Base-by-base conservation (phyloP, 768 basidiomycete genomes). In the Collybia sordida region DNA sequence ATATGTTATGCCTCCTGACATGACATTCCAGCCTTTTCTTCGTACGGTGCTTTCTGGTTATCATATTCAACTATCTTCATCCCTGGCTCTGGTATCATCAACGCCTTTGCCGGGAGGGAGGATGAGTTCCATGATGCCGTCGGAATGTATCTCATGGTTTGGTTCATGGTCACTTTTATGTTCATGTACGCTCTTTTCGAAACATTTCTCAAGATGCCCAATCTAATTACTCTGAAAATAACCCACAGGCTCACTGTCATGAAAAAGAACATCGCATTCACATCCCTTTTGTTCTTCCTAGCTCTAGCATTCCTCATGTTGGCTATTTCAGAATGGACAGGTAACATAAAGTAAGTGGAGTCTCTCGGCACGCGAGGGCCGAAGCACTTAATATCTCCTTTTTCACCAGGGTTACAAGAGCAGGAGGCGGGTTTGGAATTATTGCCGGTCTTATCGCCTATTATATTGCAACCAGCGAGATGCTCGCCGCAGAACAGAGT, bases 21-120 rank as follows among this genome's bases (percentile, higher is more conserved):
- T 4, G 5, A 4, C 2, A 21, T 24, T 25, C 25, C 58, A 88
- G 90, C 90, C 0, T 93, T 93, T 75, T 74, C 82, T 0, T 87
- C 86, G 1, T 94, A 87, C 52, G 92, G 92, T 14, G 88, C 84
- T 1, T 94, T 93, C 76, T 94, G 91, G 91, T 72, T 93, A 71
- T 90, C 90, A 4, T 93, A 82, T 45, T 89, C 82, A 3, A 72
- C 80, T 0, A 83, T 94, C 58, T 66, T 87, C 61, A 77, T 90
- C 39, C 92, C 92, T 1, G 75, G 78, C 23, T 78, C 77, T 4
- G 90, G 90, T 14, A 76, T 93, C 42, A 12, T 57, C 5, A 62
- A 72, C 0, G 79, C 90, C 0, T 93, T 85, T 59, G 56, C 46
- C 0, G 55, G 52, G n/a, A 41, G 46, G 0, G 19, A 31, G 7